These are phyloP conservation scores for Urostyla sp. DNA, from an alignment of 73 alveolate genomes.

Conservation along the genomic window DNA sequence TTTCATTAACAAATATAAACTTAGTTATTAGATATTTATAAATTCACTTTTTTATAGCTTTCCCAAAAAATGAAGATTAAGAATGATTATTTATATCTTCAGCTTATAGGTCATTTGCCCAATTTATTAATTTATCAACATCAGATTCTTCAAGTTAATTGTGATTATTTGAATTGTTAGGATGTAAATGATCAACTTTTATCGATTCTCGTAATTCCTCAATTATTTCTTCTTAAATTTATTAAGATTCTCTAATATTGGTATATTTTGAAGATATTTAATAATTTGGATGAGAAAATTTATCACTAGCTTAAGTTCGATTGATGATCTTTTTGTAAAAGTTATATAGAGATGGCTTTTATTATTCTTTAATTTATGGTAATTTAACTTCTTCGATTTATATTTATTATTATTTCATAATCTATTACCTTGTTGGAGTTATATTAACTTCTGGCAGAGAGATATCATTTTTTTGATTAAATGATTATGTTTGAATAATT, in stretches of 20 bases:
- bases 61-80: constrained; percentile 8
- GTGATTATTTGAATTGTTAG: background rate
- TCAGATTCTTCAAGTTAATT: constrained; percentile 34
- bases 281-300: constrained; percentile 48
- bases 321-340: constrained; percentile 56
- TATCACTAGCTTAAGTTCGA: constrained; percentile 20
- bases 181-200: background rate
- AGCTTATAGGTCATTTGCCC: constrained; percentile 69
- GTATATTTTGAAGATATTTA: too few species aligned
- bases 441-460: constrained; percentile 9
- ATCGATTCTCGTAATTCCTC: background rate
- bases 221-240: background rate
- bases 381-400: background rate
- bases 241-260: background rate
- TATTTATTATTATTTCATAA: background rate
- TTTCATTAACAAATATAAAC: too few species aligned
- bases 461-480: background rate
- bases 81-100: constrained; percentile 43
- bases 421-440: background rate
- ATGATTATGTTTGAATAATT: background rate
- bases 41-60: background rate
- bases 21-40: background rate
- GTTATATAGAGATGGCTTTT: constrained; percentile 48
- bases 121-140: constrained; percentile 55
- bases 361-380: constrained; percentile 3